Base-by-base conservation (phyloP, 2,329 filamentous ascomycete genomes). In the Dactylellina sp. region DNA sequence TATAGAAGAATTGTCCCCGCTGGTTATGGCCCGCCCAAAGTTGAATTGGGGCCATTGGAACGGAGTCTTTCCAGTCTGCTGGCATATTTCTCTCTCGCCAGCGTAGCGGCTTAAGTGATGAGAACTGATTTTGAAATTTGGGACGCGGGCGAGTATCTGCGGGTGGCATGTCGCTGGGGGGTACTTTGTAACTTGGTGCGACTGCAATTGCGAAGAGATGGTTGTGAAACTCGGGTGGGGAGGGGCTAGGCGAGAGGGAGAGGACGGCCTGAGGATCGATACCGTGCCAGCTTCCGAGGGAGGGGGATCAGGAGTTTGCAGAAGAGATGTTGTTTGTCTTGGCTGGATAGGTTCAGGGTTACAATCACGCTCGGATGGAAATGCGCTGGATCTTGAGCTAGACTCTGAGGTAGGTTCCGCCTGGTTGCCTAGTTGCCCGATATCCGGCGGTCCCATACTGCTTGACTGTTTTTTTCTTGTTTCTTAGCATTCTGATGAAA, bases 131-230 rank as follows among this genome's bases (percentile, higher is more conserved):
- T 18, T 40, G 2, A 25, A 5, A 14, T 14, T 20, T 2, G 52
- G 52, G 2, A 25, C n/a, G 7, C 42, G 52, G 1, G 46, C 16
- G 1, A 66, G 1, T 20, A 28, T 24, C 11, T 28, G 46, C 22
- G 62, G 62, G 16, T 57, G 52, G 16, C 52, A 57, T 20, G 62
- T 66, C 1, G 11, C 52, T 11, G 52, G 52, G 4, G 62, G 62
- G 44, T 66, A 66, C 39, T 59, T 66, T 7, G 62, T 42, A 11
- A 12, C 12, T 1, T 18, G 20, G 9, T 42, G 0, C 3, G 37
- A 12, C 28, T 57, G 20, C 2, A 66, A 18, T 35, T 50, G 28
- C 40, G 32, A 28, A 7, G 62, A 47, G 2, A 66, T 42, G 1
- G 62, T 66, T 24, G 52, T 66, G 22, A 66, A 66, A 20, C n/a